These are phyloP conservation scores for Skeletonema grethae DNA, from an alignment of 108 stramenopile species.

Conservation along the genomic window DNA sequence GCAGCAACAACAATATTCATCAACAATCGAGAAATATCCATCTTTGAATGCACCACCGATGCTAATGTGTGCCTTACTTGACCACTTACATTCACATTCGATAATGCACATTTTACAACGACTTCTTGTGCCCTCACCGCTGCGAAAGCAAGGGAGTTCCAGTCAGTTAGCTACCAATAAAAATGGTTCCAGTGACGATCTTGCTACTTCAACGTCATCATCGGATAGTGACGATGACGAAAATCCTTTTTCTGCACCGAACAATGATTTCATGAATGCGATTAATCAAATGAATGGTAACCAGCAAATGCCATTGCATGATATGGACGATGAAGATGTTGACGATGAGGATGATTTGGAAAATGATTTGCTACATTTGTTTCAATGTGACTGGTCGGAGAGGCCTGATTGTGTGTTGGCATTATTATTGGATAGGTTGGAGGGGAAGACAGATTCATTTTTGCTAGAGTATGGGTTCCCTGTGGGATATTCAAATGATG, in stretches of 20 bases:
- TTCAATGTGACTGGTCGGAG: constrained; percentile 75
- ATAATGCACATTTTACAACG: constrained; percentile 94
- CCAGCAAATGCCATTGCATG: constrained; percentile 28
- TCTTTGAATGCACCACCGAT: constrained; percentile 27
- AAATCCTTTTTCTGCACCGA: constrained; percentile 17
- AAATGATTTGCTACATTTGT: constrained; percentile 52
- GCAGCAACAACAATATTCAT: not conserved
- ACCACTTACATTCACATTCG: constrained; percentile 89
- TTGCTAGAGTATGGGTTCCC: constrained; percentile 42
- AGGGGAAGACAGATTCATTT: constrained; percentile 37
- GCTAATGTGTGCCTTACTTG: constrained; percentile 84
- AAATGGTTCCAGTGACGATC: constrained; percentile 1
- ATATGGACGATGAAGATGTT: constrained; percentile 31
- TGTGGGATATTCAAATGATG: constrained; percentile 23
- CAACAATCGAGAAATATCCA: constrained; percentile 7
- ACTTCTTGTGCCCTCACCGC: constrained; percentile 81
- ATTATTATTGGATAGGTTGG: constrained; percentile 60
- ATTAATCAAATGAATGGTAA: constrained; percentile 41
- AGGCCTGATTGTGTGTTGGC: constrained; percentile 54
- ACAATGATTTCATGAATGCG: constrained; percentile 26
- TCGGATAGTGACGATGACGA: constrained; percentile 4
- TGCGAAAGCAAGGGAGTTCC: constrained; percentile 33
- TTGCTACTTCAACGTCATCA: not conserved
- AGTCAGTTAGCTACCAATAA: not conserved
- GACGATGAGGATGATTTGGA: constrained; percentile 46